Evolutionary conservation across 352 stramenopile genomes (phyloP).

Genomic region (Salisapilia sapeloensis): DNA sequence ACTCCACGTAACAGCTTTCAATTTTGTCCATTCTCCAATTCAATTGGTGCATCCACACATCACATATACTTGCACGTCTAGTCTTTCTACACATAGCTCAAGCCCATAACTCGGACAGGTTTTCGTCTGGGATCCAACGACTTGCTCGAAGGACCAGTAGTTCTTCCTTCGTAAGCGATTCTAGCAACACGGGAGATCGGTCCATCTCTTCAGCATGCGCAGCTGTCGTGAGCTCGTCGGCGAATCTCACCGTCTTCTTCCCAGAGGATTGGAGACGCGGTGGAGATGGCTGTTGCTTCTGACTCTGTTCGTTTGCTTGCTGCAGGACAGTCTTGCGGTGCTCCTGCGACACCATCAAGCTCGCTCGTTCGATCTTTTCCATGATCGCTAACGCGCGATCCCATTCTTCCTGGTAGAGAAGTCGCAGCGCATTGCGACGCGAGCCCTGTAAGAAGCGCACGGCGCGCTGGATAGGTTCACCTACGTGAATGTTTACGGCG

Average conservation of each 20-base stretch:
- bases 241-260: conserved; percentile 36
- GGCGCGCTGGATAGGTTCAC: conserved; percentile 3
- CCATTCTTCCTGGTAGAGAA: conserved; percentile 61
- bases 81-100: no score
- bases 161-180: conserved; percentile 52
- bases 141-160: conserved; percentile 61
- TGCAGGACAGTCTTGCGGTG: conserved; percentile 38
- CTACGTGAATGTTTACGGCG: conserved; percentile 5
- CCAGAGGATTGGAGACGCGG: conserved; percentile 7
- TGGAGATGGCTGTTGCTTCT: no score
- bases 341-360: conserved; percentile 58
- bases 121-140: conserved; percentile 45
- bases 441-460: conserved; percentile 55
- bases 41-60: no score
- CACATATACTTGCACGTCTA: no score
- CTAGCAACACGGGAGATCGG: conserved; percentile 34
- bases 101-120: conserved; percentile 76
- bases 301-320: conserved; percentile 25
- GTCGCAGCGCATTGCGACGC: conserved; percentile 39
- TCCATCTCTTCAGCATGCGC: conserved; percentile 27
- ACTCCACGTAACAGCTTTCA: no score
- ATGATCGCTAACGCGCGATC: conserved; percentile 49
- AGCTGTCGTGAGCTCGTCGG: conserved; percentile 25
- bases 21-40: no score
- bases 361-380: conserved; percentile 68